phyloP scores from a whole-genome alignment of 345 rosid species.

The Streptanthus diversifolius region DNA sequence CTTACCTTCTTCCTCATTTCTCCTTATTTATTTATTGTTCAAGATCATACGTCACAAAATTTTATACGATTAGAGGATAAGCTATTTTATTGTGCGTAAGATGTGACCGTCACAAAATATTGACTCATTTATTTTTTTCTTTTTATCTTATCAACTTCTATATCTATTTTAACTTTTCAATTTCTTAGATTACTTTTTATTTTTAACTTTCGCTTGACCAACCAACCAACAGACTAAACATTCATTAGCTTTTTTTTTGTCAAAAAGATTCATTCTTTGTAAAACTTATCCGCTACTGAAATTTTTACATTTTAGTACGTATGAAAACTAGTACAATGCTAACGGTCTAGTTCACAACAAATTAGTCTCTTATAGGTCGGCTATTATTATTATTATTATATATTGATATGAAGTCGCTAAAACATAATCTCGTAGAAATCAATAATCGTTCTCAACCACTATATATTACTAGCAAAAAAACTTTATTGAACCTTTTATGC shows the following conservation, averaged over 20 bases:
- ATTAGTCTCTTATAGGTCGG: too few species aligned
- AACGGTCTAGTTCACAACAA: neutral
- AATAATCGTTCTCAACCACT: too few species aligned
- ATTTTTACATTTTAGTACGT: neutral
- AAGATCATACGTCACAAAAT: too few species aligned
- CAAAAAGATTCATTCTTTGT: neutral
- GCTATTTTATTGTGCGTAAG: neutral
- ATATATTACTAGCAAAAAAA: neutral
- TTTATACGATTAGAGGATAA: too few species aligned
- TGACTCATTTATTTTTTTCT: neutral
- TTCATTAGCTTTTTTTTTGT: too few species aligned
- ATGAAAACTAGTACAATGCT: neutral
- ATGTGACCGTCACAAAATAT: slow-evolving; percentile 3
- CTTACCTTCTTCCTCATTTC: too few species aligned
- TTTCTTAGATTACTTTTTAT: neutral
- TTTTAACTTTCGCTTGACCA: neutral
- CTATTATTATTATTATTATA: too few species aligned
- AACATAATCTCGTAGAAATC: neutral
- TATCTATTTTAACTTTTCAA: neutral
- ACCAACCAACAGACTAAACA: neutral
- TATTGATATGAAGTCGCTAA: neutral
- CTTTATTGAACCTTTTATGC: neutral
- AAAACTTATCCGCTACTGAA: neutral
- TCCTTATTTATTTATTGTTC: too few species aligned
- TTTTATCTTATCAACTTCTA: neutral